Evolutionary conservation across 768 basidiomycete species (phyloP).

Genomic region (Asterophora parasitica): DNA sequence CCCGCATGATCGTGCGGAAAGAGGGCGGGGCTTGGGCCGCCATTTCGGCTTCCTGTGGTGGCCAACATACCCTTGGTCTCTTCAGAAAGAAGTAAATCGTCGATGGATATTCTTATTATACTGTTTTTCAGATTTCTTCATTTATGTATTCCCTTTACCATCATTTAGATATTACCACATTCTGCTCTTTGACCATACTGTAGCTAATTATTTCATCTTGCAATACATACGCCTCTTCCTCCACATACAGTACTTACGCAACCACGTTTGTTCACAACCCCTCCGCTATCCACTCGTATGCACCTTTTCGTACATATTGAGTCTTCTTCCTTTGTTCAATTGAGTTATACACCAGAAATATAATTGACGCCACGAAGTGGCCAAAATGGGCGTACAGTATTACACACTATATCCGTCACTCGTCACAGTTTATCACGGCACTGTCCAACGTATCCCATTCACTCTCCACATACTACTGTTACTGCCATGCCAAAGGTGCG

Average conservation of each 20-base stretch:
- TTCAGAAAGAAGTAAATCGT: slow-evolving; percentile 54
- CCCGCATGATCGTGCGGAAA: slow-evolving; percentile 62
- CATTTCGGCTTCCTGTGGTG: slow-evolving; percentile 64
- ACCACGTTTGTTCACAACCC: not conserved
- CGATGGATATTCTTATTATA: not conserved
- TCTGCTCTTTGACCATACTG: not conserved
- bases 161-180: not conserved
- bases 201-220: not conserved
- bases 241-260: not conserved
- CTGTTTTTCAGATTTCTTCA: not conserved
- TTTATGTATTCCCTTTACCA: no score
- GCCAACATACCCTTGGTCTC: slow-evolving; percentile 72
- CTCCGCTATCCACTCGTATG: not conserved
- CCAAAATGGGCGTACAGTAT: no score
- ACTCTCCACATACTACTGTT: no score
- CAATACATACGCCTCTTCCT: not conserved
- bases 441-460: no score
- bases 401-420: no score
- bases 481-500: slow-evolving; percentile 2
- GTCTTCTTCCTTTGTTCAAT: no score
- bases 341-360: no score
- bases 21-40: slow-evolving; percentile 71
- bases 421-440: no score
- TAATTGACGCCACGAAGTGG: no score
- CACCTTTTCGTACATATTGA: not conserved